A percentile compares a stretch with the other conserved stretches of the same genome.
These are phyloP conservation scores for Avena eriantha DNA, from an alignment of 176 grass and related monocot species.

Conservation along the genomic window DNA sequence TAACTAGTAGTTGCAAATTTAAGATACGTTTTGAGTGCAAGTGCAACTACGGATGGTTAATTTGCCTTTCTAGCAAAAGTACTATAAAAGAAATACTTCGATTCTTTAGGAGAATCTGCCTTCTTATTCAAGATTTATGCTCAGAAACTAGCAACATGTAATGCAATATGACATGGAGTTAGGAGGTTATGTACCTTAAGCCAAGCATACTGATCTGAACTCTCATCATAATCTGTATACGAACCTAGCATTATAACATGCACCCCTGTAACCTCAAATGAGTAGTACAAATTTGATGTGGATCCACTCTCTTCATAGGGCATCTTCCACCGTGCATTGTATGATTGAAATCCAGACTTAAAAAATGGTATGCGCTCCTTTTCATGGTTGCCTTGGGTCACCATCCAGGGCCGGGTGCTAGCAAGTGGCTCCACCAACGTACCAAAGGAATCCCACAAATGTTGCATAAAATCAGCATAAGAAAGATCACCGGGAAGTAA, in stretches of 20 bases:
- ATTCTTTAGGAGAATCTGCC: not conserved
- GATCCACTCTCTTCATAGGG: constrained; percentile 90
- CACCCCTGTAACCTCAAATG: constrained; percentile 73
- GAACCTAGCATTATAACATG: constrained; percentile 96
- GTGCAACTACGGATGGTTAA: not conserved
- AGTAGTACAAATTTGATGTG: constrained; percentile 89
- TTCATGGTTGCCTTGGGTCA: constrained; percentile 98
- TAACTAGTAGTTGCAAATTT: not conserved
- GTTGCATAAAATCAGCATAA: constrained; percentile 96
- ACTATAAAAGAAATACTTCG: not conserved
- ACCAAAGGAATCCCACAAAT: constrained; percentile 96
- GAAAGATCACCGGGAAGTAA: constrained; percentile 90
- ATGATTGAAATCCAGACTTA: constrained; percentile 77
- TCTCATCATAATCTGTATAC: constrained; percentile 93
- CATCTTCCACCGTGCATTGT: constrained; percentile 98
- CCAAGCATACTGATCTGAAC: constrained; percentile 94
- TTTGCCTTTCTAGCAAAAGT: constrained; percentile 3
- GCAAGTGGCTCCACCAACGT: constrained; percentile 84
- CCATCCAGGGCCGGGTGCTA: constrained; percentile 91
- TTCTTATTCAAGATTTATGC: not conserved
- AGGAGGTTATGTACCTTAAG: constrained; percentile 67
- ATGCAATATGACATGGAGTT: not conserved
- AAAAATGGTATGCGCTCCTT: constrained; percentile 80
- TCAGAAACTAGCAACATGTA: constrained; percentile 29
- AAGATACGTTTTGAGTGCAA: not conserved